phyloP scores from a whole-genome alignment of 2,329 filamentous ascomycete species.

The Ceratocystis papillata region DNA sequence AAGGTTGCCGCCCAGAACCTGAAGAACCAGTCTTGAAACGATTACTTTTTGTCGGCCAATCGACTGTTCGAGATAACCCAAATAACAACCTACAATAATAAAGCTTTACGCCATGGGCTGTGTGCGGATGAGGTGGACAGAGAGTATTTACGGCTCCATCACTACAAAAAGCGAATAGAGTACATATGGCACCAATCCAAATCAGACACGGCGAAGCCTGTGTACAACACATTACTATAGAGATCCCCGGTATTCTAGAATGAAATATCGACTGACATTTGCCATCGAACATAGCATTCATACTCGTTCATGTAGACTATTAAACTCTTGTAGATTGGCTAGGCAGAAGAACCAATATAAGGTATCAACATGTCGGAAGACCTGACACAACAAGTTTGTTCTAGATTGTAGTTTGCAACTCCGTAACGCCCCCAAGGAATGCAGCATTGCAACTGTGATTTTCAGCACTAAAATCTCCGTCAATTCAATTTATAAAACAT shows the following conservation, averaged over 20 bases:
- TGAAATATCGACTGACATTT: slow-evolving; percentile 20
- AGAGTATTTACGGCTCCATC: not conserved
- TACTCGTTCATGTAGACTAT: too few relatives aligned
- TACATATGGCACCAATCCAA: not conserved
- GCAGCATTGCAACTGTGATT: too few relatives aligned
- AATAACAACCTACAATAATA: slow-evolving; percentile 18
- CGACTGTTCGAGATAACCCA: slow-evolving; percentile 14
- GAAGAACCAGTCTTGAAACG: slow-evolving; percentile 36
- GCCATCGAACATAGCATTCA: not conserved
- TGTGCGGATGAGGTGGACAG: not conserved
- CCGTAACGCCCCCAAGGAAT: not conserved
- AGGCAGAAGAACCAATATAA: too few relatives aligned
- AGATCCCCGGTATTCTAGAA: slow-evolving; percentile 18
- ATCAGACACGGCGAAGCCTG: not conserved
- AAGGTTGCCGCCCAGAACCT: slow-evolving; percentile 51
- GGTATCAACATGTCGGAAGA: too few relatives aligned
- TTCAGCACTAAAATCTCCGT: too few relatives aligned
- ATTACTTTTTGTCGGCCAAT: not conserved
- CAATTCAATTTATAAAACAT: too few relatives aligned
- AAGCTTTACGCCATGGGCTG: slow-evolving; percentile 19
- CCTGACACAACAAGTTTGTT: too few relatives aligned
- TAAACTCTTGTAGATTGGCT: too few relatives aligned
- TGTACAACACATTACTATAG: slow-evolving; percentile 25
- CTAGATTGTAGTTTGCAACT: not conserved
- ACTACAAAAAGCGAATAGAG: not conserved